Base-by-base conservation (phyloP, 495 filamentous ascomycete genomes). In the Usnea hakonensis region DNA sequence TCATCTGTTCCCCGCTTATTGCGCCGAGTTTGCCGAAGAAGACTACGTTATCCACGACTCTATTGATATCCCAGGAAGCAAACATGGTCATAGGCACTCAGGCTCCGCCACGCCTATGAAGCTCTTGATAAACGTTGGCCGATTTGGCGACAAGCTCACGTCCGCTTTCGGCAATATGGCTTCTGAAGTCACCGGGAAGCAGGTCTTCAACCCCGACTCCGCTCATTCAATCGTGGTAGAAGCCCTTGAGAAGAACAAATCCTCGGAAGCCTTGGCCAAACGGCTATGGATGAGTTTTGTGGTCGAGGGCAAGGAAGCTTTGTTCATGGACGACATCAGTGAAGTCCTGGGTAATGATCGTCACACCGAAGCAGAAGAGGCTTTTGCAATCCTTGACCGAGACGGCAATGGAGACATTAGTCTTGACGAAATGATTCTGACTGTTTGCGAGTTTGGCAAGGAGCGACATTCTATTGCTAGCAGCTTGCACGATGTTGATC, bases 211-310 rank as follows among this genome's bases (percentile, higher is more conserved):
- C 74, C 87, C 91, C 10, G 89, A 86, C 58, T 86, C 89, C 1
- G 87, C 92, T 3, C 91, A 96, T 71, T 91, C 90, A 2, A 83
- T 96, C 54, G 90, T 97, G 5, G 78, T 95, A 13, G 83, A 95
- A 66, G 94, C 93, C 3, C 79, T 98, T 58, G 92, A 95, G 70
- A 91, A 88, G 67, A 85, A 84, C 44, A 78, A 80, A 43, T 88
- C 88, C 28, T 88, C 91, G 5, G 93, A 96, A 74, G 94, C 93
- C 32, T 75, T 98, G 63, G 94, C 91, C 8, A 87, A 84, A 65
- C 86, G 94, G 71, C 85, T 98, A 62, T 98, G 94, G 94, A 96
- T 96, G 90, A 96, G 91, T 3, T 97, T 97, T 70, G 94, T 97
- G 14, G 84, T 91, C 19, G 92, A 97, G 72, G 93, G 90, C 52